Evolutionary conservation across 2,329 filamentous ascomycete species (phyloP).

Genomic region (Lasiodiplodia sp.): DNA sequence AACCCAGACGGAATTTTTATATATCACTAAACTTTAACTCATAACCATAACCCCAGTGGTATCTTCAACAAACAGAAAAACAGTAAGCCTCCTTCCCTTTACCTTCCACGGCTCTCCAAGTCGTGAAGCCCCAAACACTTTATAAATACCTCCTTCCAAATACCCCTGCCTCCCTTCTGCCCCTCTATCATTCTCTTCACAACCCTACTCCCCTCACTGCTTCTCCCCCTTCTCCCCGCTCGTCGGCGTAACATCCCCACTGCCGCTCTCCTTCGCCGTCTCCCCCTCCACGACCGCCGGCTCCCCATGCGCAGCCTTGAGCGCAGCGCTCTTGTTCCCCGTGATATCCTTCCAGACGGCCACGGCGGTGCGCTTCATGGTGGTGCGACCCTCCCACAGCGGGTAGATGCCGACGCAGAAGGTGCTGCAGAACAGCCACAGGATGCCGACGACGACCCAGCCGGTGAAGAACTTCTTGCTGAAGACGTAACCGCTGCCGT

Average conservation of each 20-base stretch:
- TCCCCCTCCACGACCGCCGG: constrained; percentile 1
- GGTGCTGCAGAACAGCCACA: constrained; percentile 79
- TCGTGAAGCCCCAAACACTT: no score
- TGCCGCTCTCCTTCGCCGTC: background rate
- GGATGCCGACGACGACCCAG: constrained; percentile 72
- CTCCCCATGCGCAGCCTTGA: background rate
- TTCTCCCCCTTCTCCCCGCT: constrained; percentile 17
- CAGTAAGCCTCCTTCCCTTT: background rate
- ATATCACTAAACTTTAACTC: background rate
- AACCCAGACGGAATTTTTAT: background rate
- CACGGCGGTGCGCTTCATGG: constrained; percentile 67
- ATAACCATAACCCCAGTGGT: background rate
- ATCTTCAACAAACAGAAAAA: background rate
- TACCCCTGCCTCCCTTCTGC: background rate
- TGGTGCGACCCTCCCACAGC: constrained; percentile 77
- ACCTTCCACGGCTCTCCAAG: background rate
- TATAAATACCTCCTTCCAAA: no score
- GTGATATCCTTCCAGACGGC: constrained; percentile 67
- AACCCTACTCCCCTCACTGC: background rate
- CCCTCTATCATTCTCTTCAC: no score
- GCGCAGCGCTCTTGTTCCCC: background rate
- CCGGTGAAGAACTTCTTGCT: constrained; percentile 82
- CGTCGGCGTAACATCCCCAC: constrained; percentile 19
- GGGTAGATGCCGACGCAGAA: constrained; percentile 82
- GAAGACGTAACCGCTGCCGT: constrained; percentile 82